phyloP scores from a whole-genome alignment of 768 basidiomycete species.

The Saitozyma podzolica region DNA sequence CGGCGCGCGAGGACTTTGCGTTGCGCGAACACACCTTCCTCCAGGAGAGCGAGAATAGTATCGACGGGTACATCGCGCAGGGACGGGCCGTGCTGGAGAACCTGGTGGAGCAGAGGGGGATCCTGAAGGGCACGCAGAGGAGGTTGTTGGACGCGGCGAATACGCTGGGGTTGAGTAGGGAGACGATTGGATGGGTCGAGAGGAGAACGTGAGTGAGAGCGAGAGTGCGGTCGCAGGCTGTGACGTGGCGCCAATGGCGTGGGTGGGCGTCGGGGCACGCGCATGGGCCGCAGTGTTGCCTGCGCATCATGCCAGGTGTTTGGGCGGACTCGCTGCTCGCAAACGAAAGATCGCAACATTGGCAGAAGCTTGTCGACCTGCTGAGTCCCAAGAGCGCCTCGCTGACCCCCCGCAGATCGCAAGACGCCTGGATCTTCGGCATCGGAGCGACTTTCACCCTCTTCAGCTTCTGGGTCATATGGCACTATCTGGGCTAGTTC shows the following conservation, averaged over 20 bases:
- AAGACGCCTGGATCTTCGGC: constrained; percentile 92
- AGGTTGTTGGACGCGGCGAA: constrained; percentile 86
- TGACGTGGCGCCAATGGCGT: too few relatives aligned
- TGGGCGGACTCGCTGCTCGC: not conserved
- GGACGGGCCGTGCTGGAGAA: constrained; percentile 89
- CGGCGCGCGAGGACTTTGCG: constrained; percentile 71
- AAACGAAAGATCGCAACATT: not conserved
- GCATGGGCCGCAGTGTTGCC: not conserved
- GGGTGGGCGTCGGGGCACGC: not conserved
- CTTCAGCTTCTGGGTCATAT: constrained; percentile 89
- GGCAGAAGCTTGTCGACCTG: too few relatives aligned
- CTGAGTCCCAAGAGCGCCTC: too few relatives aligned
- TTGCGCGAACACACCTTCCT: constrained; percentile 87
- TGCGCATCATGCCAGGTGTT: not conserved
- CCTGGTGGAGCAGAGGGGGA: constrained; percentile 84
- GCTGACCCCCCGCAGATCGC: constrained; percentile 62
- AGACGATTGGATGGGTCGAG: constrained; percentile 98
- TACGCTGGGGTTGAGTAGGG: constrained; percentile 85
- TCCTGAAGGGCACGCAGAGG: constrained; percentile 86
- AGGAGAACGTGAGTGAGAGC: constrained; percentile 69
- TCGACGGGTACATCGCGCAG: constrained; percentile 91
- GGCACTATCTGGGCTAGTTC: constrained; percentile 73
- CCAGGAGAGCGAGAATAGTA: constrained; percentile 71
- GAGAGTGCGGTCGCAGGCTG: too few relatives aligned
- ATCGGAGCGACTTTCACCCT: constrained; percentile 83